phyloP scores from a whole-genome alignment of 176 grass and related monocot genomes.

The Avena insularis region DNA sequence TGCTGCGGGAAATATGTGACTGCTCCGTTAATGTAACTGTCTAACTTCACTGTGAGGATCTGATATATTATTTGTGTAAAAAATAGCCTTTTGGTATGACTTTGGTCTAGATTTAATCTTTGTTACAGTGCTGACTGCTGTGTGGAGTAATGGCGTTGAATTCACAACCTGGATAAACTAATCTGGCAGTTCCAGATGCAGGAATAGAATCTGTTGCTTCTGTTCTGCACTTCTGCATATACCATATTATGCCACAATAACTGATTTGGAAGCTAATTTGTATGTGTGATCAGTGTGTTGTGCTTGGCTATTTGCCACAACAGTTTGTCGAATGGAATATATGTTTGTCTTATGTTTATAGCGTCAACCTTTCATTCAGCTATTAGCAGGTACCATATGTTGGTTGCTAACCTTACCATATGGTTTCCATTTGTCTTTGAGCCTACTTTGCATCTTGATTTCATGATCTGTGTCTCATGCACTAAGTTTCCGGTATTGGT shows the following conservation, averaged over 20 bases:
- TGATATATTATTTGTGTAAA: neutral
- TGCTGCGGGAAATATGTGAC: neutral
- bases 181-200: neutral
- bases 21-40: neutral
- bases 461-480: neutral
- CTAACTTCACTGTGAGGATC: neutral
- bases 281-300: neutral
- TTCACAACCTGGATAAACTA: neutral
- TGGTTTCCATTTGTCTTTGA: neutral
- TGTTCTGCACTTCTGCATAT: conserved; percentile 33
- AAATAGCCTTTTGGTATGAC: neutral
- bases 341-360: neutral
- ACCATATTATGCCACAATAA: neutral
- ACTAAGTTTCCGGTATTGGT: neutral
- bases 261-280: neutral
- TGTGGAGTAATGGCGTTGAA: neutral
- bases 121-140: neutral
- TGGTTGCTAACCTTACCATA: neutral
- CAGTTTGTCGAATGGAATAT: neutral
- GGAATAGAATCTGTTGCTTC: neutral
- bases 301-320: neutral
- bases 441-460: neutral
- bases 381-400: neutral
- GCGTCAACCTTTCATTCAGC: neutral
- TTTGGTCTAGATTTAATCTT: neutral